Evolutionary conservation across 2,329 filamentous ascomycete species (phyloP).

Genomic region (Cordyceps cicadae): DNA sequence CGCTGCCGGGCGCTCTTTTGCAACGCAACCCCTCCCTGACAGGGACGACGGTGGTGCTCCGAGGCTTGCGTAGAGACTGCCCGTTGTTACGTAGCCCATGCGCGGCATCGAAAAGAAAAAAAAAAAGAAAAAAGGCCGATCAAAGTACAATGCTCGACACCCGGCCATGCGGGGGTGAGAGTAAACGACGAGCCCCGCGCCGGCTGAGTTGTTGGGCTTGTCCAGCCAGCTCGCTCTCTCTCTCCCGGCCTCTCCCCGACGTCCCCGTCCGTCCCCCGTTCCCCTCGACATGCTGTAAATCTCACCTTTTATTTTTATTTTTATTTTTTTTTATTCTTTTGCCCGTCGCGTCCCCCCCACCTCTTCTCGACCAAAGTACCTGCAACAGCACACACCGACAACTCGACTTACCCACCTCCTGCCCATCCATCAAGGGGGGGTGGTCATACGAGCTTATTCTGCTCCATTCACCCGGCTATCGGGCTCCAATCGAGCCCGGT

Average conservation of each 20-base stretch:
- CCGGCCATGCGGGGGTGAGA: conserved; percentile 3
- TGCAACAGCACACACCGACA: background rate
- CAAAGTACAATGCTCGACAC: background rate
- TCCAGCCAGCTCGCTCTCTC: background rate
- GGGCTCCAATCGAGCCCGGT: conserved; percentile 4
- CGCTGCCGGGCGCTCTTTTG: background rate
- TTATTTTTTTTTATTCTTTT: too few relatives aligned
- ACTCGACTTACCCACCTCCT: background rate
- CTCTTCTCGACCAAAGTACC: background rate
- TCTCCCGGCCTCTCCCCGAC: background rate
- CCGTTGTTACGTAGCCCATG: background rate
- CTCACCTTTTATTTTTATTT: too few relatives aligned
- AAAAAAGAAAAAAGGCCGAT: background rate
- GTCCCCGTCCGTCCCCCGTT: background rate
- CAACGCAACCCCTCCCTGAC: background rate
- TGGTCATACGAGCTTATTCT: conserved; percentile 10
- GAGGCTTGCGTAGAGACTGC: background rate
- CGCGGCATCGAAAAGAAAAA: background rate
- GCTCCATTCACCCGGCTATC: conserved; percentile 7
- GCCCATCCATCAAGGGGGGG: background rate
- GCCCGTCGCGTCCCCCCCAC: too few relatives aligned
- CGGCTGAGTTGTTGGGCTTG: background rate
- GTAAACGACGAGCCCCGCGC: background rate
- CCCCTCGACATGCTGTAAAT: background rate
- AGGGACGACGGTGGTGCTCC: background rate